Evolutionary conservation across 768 basidiomycete genomes (phyloP).

Genomic region (Cystobasidium onofrii): DNA sequence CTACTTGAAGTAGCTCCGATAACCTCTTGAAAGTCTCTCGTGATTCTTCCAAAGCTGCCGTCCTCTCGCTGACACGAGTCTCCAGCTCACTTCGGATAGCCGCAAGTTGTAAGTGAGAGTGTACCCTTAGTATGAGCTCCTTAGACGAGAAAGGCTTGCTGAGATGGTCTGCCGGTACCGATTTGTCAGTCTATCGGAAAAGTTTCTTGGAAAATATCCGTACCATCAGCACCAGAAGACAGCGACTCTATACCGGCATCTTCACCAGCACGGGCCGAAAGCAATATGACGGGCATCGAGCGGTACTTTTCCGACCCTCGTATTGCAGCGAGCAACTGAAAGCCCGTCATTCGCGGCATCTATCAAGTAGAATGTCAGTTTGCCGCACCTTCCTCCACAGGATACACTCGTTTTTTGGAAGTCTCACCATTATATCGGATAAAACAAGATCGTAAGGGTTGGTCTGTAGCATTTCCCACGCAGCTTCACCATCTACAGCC

Average conservation of each 20-base stretch:
- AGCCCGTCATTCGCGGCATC: slow-evolving; percentile 30
- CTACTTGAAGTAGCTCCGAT: slow-evolving; percentile 34
- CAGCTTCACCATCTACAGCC: slow-evolving; percentile 16
- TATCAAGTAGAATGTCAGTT: neutral
- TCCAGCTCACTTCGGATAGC: slow-evolving; percentile 31
- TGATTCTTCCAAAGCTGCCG: slow-evolving; percentile 26
- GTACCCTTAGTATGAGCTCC: slow-evolving; percentile 32
- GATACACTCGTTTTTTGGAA: neutral
- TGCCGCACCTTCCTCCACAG: neutral
- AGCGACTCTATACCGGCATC: slow-evolving; percentile 30
- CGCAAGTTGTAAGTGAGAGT: slow-evolving; percentile 29
- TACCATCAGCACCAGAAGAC: slow-evolving; percentile 21
- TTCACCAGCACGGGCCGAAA: slow-evolving; percentile 34
- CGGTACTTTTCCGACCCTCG: slow-evolving; percentile 4
- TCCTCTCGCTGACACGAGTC: slow-evolving; percentile 24
- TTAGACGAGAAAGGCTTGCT: slow-evolving; percentile 33
- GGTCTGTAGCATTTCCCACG: slow-evolving; percentile 16
- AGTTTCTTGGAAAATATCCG: neutral
- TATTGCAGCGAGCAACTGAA: slow-evolving; percentile 20
- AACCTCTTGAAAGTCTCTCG: slow-evolving; percentile 25
- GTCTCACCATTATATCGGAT: slow-evolving; percentile 31
- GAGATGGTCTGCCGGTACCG: slow-evolving; percentile 1
- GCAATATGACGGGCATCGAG: slow-evolving; percentile 23
- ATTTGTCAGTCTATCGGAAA: no score
- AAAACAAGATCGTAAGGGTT: slow-evolving; percentile 25